Conservation (phyloP, 306 rosid genomes). For the Cyclanthera cordifolia region DNA sequence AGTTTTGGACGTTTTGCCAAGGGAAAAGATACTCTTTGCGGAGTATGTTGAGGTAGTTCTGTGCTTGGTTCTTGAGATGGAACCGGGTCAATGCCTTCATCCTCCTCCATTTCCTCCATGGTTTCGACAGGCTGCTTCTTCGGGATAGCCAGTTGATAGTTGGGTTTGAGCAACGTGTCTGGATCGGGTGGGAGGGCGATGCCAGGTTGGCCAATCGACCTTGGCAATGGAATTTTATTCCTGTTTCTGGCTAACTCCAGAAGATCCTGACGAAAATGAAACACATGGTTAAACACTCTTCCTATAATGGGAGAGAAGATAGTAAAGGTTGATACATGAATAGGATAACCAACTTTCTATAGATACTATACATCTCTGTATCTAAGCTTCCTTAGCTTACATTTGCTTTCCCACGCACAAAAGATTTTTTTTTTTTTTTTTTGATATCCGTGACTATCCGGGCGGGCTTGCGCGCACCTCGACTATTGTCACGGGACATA, state of each 20-base stretch:
- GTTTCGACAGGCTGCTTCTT: conserved; percentile 54
- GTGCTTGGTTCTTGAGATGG: conserved; percentile 45
- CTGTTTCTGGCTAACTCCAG: conserved; percentile 70
- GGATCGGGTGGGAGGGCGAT: conserved; percentile 65
- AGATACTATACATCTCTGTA: background rate
- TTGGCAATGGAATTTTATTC: conserved; percentile 68
- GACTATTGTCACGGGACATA: too few species aligned
- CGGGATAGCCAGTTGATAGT: conserved; percentile 65
- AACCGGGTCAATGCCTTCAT: conserved; percentile 44
- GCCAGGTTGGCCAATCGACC: conserved; percentile 53
- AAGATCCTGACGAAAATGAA: conserved; percentile 35
- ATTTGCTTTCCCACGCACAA: background rate
- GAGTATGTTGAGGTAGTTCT: conserved; percentile 43
- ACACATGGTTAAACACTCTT: background rate
- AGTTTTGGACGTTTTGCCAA: conserved; percentile 51
- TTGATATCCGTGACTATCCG: too few species aligned
- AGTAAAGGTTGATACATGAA: background rate
- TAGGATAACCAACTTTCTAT: background rate
- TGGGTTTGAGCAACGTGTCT: conserved; percentile 66
- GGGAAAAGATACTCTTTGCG: conserved; percentile 70
- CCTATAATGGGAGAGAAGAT: background rate
- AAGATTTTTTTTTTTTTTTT: too few species aligned
- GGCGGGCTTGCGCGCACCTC: too few species aligned
- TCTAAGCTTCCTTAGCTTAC: background rate
- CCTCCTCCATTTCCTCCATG: conserved; percentile 59